These are phyloP conservation scores for Solanum infundibuliforme DNA, from an alignment of 257 asterid genomes.

Conservation along the genomic window DNA sequence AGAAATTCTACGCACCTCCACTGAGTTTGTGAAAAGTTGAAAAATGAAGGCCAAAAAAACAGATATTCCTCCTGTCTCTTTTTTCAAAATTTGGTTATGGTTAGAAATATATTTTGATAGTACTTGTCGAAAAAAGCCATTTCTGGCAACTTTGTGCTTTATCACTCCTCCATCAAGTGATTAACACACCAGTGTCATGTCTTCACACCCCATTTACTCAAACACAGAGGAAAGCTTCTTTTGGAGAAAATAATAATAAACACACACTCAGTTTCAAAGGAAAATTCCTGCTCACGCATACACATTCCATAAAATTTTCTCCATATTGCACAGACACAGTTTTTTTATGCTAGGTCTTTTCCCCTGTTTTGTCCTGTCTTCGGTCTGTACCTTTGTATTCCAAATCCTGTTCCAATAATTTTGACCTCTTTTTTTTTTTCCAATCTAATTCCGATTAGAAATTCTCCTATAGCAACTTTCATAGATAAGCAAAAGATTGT, in stretches of 20 bases:
- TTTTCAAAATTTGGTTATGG: not conserved
- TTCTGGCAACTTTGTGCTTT: not conserved
- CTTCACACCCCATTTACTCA: not conserved
- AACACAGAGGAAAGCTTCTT: not conserved
- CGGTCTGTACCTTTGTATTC: not conserved
- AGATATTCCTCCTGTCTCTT: not conserved
- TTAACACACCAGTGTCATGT: not conserved
- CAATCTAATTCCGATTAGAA: not conserved
- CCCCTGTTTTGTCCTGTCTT: not conserved
- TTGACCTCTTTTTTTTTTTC: not conserved
- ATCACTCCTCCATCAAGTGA: not conserved
- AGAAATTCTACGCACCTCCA: not conserved
- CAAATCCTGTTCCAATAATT: not conserved
- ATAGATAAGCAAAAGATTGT: not conserved
- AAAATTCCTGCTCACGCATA: not conserved
- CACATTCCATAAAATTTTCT: not conserved
- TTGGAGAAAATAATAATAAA: not conserved
- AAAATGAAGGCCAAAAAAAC: not conserved
- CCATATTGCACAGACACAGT: not conserved
- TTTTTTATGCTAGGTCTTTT: not conserved
- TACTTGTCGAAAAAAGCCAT: not conserved
- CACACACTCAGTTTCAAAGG: not conserved
- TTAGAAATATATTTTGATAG: not conserved
- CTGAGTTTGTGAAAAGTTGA: not conserved
- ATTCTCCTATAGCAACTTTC: not conserved